Evolutionary conservation across 1,284 basidiomycete genomes (phyloP), one percentile per base, ranked within the genome.

Genomic region (Cryptococcus sp.): DNA sequence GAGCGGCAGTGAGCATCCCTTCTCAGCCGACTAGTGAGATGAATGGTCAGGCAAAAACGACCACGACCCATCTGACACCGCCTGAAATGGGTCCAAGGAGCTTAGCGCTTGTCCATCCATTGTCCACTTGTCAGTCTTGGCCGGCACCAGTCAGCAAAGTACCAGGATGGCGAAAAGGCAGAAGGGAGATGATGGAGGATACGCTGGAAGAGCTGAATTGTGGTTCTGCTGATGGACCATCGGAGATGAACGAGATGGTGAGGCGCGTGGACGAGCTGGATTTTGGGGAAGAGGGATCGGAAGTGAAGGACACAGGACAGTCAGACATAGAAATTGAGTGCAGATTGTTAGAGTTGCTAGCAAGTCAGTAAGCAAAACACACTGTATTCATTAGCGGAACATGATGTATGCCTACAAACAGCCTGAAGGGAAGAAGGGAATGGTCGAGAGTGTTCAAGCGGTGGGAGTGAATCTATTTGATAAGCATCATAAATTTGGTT

Each of bases 141-240:
- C 66, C 62, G 26, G 47, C 58, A 3, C 63, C 52, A 0, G 50
- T 59, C 23, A 67, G 55, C 44, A 62, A 55, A 41, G 63, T 69
- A 3, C 55, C 67, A 1, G 66, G 64, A 8, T 71, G 71, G 71
- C 58, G 59, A 29, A 68, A 63, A 44, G 71, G 69, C 3, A 54
- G 68, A 46, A 70, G 63, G 46, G 69, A 73, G 43, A 51, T 58
- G 26, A 70, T 71, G 68, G 71, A 70, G 50, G 71, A 73, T 56
- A 62, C 58, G 26, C 34, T 73, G 45, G 69, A 72, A 13, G 68
- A 67, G 23, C 5, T 66, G 23, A 60, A 55, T 5, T 34, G 46
- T 52, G 46, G 46, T 11, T 25, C n/a, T 39, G 19, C n/a, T 17
- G 43, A 19, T 17, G 46, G 41, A 19, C 16, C 16, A 17, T 25